Evolutionary conservation across 345 rosid genomes (phyloP), one percentile per base, ranked within the genome.

Genomic region (Melaleuca alternifolia): DNA sequence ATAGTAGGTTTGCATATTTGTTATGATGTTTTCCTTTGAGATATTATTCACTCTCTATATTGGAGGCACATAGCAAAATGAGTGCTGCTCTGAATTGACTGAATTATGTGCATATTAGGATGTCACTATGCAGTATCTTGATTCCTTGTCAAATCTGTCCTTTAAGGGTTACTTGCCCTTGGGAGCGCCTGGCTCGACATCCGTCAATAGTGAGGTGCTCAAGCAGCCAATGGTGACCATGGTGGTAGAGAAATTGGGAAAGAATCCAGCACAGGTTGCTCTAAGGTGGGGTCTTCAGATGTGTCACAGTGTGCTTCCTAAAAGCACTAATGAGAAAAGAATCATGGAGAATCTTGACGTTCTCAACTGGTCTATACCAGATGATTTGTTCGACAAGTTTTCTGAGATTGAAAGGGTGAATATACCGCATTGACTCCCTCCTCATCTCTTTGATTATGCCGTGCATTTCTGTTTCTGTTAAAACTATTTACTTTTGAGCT

Each of bases 301-400:
- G 94, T 98, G 98, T 53, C 94, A 95, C 48, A 93, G 98, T 75
- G 98, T 97, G 30, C 96, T 97, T 82, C 99, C 98, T 6, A 97
- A 95, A 89, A 95, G 99, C 86, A 93, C 93, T 7, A 44, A 93
- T 37, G 97, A 93, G 89, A 88, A 53, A 26, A 91, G 99, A 93
- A 92, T 97, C 89, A 94, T 93, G 91, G 93, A n/a, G n/a, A n/a
- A n/a, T n/a, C n/a, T n/a, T n/a, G n/a, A n/a, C n/a, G n/a, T n/a
- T n/a, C n/a, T n/a, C n/a, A n/a, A n/a, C n/a, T n/a, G n/a, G n/a
- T n/a, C n/a, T n/a, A n/a, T n/a, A n/a, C n/a, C n/a, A n/a, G n/a
- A n/a, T n/a, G n/a, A n/a, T n/a, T n/a, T n/a, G n/a, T n/a, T n/a
- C n/a, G n/a, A n/a, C n/a, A n/a, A n/a, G n/a, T n/a, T n/a, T n/a